These are phyloP conservation scores for Neoboletus magnificus DNA, from an alignment of 768 basidiomycete genomes.

Conservation along the genomic window DNA sequence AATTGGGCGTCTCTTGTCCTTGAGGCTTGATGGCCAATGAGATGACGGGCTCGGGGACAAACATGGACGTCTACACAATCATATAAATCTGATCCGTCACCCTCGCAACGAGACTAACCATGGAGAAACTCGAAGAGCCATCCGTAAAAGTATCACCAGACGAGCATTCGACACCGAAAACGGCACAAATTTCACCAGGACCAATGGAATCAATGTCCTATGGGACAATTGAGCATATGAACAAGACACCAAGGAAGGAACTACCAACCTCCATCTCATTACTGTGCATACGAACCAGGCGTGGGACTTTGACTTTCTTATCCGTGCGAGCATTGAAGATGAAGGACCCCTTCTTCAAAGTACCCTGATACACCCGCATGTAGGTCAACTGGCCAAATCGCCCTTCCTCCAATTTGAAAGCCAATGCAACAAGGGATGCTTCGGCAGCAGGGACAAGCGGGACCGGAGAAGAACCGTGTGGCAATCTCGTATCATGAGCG, in stretches of 20 bases:
- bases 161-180: constrained; percentile 98
- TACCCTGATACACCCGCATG: constrained; percentile 97
- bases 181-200: constrained; percentile 98
- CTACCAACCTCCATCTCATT: constrained; percentile 93
- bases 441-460: constrained; percentile 78
- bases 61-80: constrained; percentile 83
- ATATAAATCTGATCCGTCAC: not conserved
- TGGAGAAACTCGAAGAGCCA: constrained; percentile 83
- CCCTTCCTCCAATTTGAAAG: constrained; percentile 98
- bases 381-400: constrained; percentile 97
- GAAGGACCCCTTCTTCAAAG: constrained; percentile 75
- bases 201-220: constrained; percentile 92
- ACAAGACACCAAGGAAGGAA: not conserved
- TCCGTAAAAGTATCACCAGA: constrained; percentile 98
- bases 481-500: constrained; percentile 79
- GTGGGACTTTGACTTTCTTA: constrained; percentile 95
- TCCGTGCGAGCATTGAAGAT: constrained; percentile 94
- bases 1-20: constrained; percentile 92
- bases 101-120: constrained; percentile 52
- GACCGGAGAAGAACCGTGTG: constrained; percentile 63
- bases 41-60: constrained; percentile 97
- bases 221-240: not conserved
- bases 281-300: constrained; percentile 96
- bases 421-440: constrained; percentile 87
- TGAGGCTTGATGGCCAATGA: constrained; percentile 90